Evolutionary conservation across 768 basidiomycete species (phyloP).

Genomic region (Russula compacta): DNA sequence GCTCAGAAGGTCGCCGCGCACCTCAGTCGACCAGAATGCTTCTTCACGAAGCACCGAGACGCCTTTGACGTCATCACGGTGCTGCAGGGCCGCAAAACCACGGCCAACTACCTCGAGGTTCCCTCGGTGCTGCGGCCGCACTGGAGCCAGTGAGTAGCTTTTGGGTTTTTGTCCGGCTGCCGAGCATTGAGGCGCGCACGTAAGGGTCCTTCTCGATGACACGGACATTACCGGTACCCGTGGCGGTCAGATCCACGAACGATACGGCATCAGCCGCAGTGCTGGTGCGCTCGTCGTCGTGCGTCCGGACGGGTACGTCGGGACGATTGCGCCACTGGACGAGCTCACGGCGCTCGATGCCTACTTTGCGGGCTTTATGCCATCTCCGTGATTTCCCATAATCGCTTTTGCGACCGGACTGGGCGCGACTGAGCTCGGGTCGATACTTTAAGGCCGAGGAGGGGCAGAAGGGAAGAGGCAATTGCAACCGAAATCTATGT

Average conservation of each 20-base stretch:
- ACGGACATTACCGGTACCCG: slow-evolving; percentile 33
- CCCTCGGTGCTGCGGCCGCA: slow-evolving; percentile 30
- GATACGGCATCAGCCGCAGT: slow-evolving; percentile 41
- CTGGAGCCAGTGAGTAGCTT: slow-evolving; percentile 32
- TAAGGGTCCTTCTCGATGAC: slow-evolving; percentile 55
- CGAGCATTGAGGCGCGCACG: no score
- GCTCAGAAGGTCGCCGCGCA: slow-evolving; percentile 25
- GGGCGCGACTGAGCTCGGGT: background rate
- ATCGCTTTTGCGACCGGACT: no score
- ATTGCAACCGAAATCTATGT: background rate
- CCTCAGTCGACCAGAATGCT: slow-evolving; percentile 23
- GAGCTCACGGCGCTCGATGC: slow-evolving; percentile 29
- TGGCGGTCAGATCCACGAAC: slow-evolving; percentile 48
- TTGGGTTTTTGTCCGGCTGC: background rate
- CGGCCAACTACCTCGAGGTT: slow-evolving; percentile 27
- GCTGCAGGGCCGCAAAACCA: slow-evolving; percentile 27
- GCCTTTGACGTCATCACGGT: slow-evolving; percentile 28
- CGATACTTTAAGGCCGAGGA: background rate
- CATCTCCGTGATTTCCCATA: background rate
- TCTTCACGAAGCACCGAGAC: slow-evolving; percentile 21
- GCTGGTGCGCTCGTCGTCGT: slow-evolving; percentile 45
- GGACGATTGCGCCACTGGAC: slow-evolving; percentile 44
- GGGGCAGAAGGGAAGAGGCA: background rate
- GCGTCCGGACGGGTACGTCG: slow-evolving; percentile 61
- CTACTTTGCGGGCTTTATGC: slow-evolving; percentile 44